phyloP scores from a whole-genome alignment of 2,329 filamentous ascomycete genomes.

The Cladorrhinum sp. region DNA sequence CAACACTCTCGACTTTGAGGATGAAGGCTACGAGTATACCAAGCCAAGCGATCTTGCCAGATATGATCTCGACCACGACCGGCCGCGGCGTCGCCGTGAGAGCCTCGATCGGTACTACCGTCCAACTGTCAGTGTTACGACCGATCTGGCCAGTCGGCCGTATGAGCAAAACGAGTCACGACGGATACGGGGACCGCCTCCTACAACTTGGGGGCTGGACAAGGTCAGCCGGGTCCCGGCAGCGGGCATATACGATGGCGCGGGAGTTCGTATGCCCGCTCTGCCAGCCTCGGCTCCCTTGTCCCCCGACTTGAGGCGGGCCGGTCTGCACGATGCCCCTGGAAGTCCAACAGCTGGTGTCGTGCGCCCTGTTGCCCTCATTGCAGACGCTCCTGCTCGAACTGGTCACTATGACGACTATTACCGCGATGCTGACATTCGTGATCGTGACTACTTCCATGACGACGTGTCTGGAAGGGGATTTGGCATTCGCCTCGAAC shows the following conservation, averaged over 20 bases:
- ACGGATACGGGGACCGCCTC: constrained; percentile 56
- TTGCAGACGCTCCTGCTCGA: constrained; percentile 48
- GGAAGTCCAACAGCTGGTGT: constrained; percentile 32
- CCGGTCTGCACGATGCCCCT: constrained; percentile 34
- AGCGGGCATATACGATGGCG: constrained; percentile 44
- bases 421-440: constrained; percentile 48
- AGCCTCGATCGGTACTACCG: constrained; percentile 57
- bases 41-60: constrained; percentile 59
- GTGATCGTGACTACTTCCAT: constrained; percentile 43
- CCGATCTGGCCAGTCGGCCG: constrained; percentile 43
- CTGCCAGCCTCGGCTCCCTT: constrained; percentile 43
- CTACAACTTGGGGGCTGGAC: constrained; percentile 67
- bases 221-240: constrained; percentile 54
- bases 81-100: constrained; percentile 47
- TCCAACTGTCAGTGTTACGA: constrained; percentile 51
- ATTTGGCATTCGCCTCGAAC: constrained; percentile 50
- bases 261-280: constrained; percentile 43
- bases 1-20: constrained; percentile 50
- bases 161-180: constrained; percentile 35
- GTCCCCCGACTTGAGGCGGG: constrained; percentile 36
- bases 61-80: constrained; percentile 57
- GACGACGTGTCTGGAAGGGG: constrained; percentile 49
- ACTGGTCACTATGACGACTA: constrained; percentile 46
- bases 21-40: constrained; percentile 62
- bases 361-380: constrained; percentile 48